These are phyloP conservation scores for Forsythia suspensa DNA, from an alignment of 257 asterid genomes.

Conservation along the genomic window DNA sequence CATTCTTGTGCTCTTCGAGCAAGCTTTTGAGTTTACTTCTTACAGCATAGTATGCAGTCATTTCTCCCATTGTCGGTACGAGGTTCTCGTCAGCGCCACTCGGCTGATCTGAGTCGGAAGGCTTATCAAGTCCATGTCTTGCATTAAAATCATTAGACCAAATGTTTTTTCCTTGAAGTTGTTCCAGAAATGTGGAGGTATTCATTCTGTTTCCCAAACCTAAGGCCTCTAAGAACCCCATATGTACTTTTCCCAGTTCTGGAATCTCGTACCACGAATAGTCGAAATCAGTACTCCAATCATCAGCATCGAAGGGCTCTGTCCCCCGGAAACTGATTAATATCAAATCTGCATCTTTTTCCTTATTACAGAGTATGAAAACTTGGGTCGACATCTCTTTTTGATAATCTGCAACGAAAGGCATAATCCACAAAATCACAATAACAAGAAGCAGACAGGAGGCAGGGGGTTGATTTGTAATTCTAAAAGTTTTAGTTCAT, in stretches of 20 bases:
- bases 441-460: not conserved
- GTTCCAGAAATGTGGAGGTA: conserved; percentile 48
- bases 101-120: conserved; percentile 26
- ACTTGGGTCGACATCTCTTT: conserved; percentile 84
- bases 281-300: conserved; percentile 93
- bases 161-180: conserved; percentile 24
- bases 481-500: not conserved
- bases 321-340: conserved; percentile 88
- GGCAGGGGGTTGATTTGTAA: not conserved
- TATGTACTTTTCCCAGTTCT: conserved; percentile 82
- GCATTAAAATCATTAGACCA: conserved; percentile 19
- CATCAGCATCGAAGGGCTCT: conserved; percentile 94
- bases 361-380: conserved; percentile 73
- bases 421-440: conserved; percentile 2
- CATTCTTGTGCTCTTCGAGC: conserved; percentile 64
- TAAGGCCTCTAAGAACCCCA: conserved; percentile 96
- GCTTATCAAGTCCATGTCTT: conserved; percentile 13
- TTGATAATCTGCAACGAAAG: conserved; percentile 57
- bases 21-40: conserved; percentile 53
- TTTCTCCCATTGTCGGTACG: conserved; percentile 37
- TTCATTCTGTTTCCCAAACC: conserved; percentile 80
- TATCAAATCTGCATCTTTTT: conserved; percentile 74
- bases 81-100: conserved; percentile 21
- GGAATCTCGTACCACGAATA: conserved; percentile 96
- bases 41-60: conserved; percentile 71